These are phyloP conservation scores for Gilbertella persicaria DNA, from an alignment of 371 early-diverging fungal genomes.

Conservation along the genomic window DNA sequence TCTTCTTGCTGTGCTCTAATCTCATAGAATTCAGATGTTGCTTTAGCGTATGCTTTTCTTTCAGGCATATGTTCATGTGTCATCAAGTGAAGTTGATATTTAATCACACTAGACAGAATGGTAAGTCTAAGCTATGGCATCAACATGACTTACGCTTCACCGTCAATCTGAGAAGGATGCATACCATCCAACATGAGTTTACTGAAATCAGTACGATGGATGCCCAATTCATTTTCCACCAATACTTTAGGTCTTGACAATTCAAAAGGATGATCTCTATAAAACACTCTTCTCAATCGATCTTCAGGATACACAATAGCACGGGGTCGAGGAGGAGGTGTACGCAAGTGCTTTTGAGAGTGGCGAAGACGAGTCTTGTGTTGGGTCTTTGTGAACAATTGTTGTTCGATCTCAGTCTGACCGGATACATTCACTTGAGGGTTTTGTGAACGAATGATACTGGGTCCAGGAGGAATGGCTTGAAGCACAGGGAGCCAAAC, in stretches of 20 bases:
- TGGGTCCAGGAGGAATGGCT: constrained; percentile 63
- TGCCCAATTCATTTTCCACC: constrained; percentile 56
- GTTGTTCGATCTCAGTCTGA: constrained; percentile 37
- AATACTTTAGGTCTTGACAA: constrained; percentile 66
- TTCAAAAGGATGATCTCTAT: constrained; percentile 89
- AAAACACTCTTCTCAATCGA: constrained; percentile 77
- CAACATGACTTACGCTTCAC: constrained; percentile 62
- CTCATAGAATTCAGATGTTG: constrained; percentile 70
- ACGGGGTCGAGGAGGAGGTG: constrained; percentile 58
- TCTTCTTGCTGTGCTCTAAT: constrained; percentile 75
- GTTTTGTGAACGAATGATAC: constrained; percentile 58
- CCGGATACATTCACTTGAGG: constrained; percentile 43
- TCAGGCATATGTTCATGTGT: constrained; percentile 58
- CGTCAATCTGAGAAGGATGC: constrained; percentile 57
- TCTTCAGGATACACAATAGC: constrained; percentile 90
- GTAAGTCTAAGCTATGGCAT: background rate
- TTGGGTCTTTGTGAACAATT: constrained; percentile 28
- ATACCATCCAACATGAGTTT: constrained; percentile 50
- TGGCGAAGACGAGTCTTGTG: constrained; percentile 28
- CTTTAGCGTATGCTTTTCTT: constrained; percentile 74
- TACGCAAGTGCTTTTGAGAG: constrained; percentile 59
- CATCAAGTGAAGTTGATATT: constrained; percentile 79
- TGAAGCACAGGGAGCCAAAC: constrained; percentile 67
- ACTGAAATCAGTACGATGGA: constrained; percentile 49
- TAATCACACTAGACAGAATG: constrained; percentile 60